Evolutionary conservation across 2,329 filamentous ascomycete genomes (phyloP).

Genomic region (Xylariaceae sp.): DNA sequence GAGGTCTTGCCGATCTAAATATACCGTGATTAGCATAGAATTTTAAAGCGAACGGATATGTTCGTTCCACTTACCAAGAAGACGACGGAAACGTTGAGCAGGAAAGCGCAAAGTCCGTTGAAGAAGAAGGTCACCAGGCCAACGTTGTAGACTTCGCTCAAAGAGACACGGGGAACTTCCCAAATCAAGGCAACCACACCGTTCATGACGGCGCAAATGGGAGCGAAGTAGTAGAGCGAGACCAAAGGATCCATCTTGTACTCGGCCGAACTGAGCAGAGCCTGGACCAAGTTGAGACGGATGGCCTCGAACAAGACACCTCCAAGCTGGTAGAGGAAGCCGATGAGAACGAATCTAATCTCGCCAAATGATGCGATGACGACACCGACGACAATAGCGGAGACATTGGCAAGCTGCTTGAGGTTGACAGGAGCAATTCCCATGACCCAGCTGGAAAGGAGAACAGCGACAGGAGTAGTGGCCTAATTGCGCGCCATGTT

Average conservation of each 20-base stretch:
- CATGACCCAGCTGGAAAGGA: slow-evolving; percentile 82
- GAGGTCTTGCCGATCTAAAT: slow-evolving; percentile 78
- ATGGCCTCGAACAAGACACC: slow-evolving; percentile 79
- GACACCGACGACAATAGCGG: slow-evolving; percentile 89
- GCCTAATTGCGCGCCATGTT: slow-evolving; percentile 48
- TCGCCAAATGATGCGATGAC: slow-evolving; percentile 92
- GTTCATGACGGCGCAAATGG: slow-evolving; percentile 79
- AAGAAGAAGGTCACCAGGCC: slow-evolving; percentile 66
- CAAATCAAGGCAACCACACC: slow-evolving; percentile 64
- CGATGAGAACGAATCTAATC: slow-evolving; percentile 81
- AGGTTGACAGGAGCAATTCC: slow-evolving; percentile 78
- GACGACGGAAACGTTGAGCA: slow-evolving; percentile 79
- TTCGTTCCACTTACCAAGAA: slow-evolving; percentile 61
- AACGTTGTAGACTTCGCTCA: slow-evolving; percentile 67
- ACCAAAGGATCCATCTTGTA: slow-evolving; percentile 91
- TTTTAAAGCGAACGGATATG: neutral
- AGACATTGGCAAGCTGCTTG: slow-evolving; percentile 87
- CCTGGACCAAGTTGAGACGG: slow-evolving; percentile 78
- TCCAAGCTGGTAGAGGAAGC: slow-evolving; percentile 72
- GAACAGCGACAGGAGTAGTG: slow-evolving; percentile 88
- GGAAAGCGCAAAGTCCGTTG: slow-evolving; percentile 73
- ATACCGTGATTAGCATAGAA: slow-evolving; percentile 26
- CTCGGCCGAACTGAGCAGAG: slow-evolving; percentile 72
- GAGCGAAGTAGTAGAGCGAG: slow-evolving; percentile 85
- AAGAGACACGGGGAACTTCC: slow-evolving; percentile 64